phyloP scores from a whole-genome alignment of 257 asterid species.

The Buddleja alternifolia region DNA sequence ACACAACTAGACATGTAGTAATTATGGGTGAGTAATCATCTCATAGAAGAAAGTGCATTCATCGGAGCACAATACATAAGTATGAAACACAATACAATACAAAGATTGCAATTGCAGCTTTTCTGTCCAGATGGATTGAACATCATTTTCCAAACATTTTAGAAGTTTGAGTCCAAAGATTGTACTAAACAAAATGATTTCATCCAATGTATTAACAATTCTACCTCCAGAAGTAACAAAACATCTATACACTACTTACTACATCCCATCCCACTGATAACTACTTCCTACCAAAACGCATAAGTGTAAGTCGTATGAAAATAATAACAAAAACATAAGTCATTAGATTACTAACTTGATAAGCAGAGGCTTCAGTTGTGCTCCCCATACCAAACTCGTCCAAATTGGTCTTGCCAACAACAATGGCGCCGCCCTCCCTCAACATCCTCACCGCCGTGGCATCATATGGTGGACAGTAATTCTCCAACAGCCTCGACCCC shows the following conservation, averaged over 20 bases:
- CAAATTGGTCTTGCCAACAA: constrained; percentile 92
- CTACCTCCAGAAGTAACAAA: background rate
- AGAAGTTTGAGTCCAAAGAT: background rate
- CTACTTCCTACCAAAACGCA: no score
- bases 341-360: constrained; percentile 75
- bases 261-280: background rate
- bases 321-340: no score
- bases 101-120: background rate
- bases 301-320: no score
- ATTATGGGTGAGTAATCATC: background rate
- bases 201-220: background rate
- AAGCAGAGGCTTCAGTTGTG: constrained; percentile 90
- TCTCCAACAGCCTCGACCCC: constrained; percentile 80
- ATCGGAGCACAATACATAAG: background rate
- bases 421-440: constrained; percentile 76
- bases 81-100: background rate
- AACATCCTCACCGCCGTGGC: constrained; percentile 88
- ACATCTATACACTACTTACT: background rate
- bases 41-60: background rate
- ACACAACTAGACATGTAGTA: background rate
- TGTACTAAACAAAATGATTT: background rate
- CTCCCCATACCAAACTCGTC: constrained; percentile 99
- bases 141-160: background rate
- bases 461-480: constrained; percentile 81
- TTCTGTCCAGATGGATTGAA: background rate